A percentile compares a stretch with the other conserved stretches of the same genome.
These are phyloP conservation scores for Starmerella cellae DNA, from an alignment of 805 yeast genomes.

Conservation along the genomic window DNA sequence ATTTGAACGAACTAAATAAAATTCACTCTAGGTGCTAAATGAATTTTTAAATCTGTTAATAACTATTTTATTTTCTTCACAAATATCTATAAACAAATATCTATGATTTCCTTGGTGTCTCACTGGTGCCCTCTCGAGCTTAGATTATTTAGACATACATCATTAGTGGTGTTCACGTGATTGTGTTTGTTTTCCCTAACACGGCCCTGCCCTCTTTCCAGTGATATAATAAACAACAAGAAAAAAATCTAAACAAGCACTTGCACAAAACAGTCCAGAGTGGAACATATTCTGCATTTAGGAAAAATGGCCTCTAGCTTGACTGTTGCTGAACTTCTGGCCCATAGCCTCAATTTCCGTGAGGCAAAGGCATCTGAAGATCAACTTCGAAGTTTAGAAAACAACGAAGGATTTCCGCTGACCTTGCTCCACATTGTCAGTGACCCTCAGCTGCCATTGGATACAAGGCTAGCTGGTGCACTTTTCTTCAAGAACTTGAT, in stretches of 20 bases:
- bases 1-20: neutral
- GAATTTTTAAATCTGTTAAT: too few relatives aligned
- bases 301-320: neutral
- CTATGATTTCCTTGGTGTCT: too few relatives aligned
- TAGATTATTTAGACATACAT: too few relatives aligned
- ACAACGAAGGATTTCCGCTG: constrained; percentile 59
- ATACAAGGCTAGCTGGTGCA: constrained; percentile 75
- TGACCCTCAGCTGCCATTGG: constrained; percentile 36
- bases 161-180: too few relatives aligned
- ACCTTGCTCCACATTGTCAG: constrained; percentile 68
- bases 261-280: too few relatives aligned
- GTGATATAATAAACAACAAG: too few relatives aligned
- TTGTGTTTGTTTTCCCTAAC: neutral
- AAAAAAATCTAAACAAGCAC: neutral
- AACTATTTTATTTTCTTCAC: too few relatives aligned
- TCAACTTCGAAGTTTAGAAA: constrained; percentile 49
- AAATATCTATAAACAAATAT: too few relatives aligned
- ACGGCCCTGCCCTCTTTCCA: neutral
- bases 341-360: constrained; percentile 22
- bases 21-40: too few relatives aligned
- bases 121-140: too few relatives aligned
- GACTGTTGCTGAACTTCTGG: constrained; percentile 23
- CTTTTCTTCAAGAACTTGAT: constrained; percentile 80
- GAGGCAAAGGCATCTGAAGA: constrained; percentile 36
- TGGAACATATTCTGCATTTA: neutral